Conservation (phyloP, 2,329 filamentous ascomycete species). For the Microthyrium microscopicum region DNA sequence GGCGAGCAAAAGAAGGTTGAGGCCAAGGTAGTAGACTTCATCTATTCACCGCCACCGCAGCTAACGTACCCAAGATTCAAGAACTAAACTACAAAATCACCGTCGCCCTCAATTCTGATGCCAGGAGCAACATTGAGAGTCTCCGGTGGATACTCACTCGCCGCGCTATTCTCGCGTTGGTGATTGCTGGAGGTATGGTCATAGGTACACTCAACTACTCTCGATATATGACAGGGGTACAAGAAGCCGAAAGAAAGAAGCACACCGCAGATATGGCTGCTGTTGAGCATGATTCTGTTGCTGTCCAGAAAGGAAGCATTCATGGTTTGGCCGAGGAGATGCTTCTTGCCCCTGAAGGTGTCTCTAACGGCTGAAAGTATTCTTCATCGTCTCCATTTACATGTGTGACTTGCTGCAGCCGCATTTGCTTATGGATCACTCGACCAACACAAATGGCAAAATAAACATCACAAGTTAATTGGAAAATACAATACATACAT, state of each 20-base stretch:
- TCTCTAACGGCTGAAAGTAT: too few relatives aligned
- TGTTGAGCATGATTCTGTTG: too few relatives aligned
- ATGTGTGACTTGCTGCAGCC: too few relatives aligned
- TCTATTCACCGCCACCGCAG: neutral
- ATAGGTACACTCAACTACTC: conserved; percentile 13
- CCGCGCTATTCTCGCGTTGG: conserved; percentile 45
- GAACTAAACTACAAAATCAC: conserved; percentile 95
- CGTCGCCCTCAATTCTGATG: conserved; percentile 73
- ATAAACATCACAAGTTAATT: too few relatives aligned
- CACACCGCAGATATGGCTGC: too few relatives aligned
- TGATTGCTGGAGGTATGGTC: conserved; percentile 27
- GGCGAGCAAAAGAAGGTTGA: conserved; percentile 78
- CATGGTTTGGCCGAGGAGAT: too few relatives aligned
- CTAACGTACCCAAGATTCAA: conserved; percentile 46
- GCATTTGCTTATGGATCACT: too few relatives aligned
- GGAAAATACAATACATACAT: too few relatives aligned
- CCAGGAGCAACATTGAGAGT: conserved; percentile 80
- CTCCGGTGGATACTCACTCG: conserved; percentile 69
- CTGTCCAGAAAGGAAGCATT: too few relatives aligned
- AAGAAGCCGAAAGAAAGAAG: conserved; percentile 8
- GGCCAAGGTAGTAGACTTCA: conserved; percentile 45
- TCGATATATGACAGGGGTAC: conserved; percentile 8
- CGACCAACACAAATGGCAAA: too few relatives aligned
- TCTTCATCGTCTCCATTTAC: too few relatives aligned
- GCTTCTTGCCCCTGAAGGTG: too few relatives aligned